Conservation (phyloP, 192 early-diverging fungal species). For the Backusella luteola region DNA sequence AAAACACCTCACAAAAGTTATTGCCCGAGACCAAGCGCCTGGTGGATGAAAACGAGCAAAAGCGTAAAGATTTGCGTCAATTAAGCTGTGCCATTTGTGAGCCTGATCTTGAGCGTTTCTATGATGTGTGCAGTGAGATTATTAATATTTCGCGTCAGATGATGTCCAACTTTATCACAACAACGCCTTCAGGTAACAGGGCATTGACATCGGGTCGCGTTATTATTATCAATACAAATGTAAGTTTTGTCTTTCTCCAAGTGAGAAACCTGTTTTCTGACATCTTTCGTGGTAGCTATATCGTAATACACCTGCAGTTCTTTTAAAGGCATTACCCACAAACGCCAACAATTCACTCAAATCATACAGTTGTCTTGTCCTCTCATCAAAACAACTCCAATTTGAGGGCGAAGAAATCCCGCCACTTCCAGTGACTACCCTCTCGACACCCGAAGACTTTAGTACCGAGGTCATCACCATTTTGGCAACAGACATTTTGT, state of each 20-base stretch:
- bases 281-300: conserved; percentile 16
- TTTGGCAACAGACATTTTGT: conserved; percentile 49
- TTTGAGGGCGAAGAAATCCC: conserved; percentile 23
- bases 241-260: conserved; percentile 20
- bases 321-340: conserved; percentile 50
- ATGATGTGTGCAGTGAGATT: conserved; percentile 60
- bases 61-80: conserved; percentile 56
- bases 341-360: conserved; percentile 22
- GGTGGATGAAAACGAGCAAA: conserved; percentile 65
- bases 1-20: conserved; percentile 81
- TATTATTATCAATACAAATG: conserved; percentile 70
- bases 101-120: conserved; percentile 70
- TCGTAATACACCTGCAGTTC: conserved; percentile 63
- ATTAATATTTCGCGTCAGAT: conserved; percentile 53
- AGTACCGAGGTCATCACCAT: conserved; percentile 43
- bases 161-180: conserved; percentile 52
- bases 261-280: neutral
- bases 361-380: conserved; percentile 44
- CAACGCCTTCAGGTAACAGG: conserved; percentile 56
- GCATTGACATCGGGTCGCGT: conserved; percentile 72
- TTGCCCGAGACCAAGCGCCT: conserved; percentile 80
- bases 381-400: conserved; percentile 19
- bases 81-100: conserved; percentile 83
- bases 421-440: conserved; percentile 55
- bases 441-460: conserved; percentile 41